Percentiles rank a stretch among this genome's conserved stretches.
Conservation (phyloP, 768 basidiomycete genomes). For the Lactifluus rugatus region DNA sequence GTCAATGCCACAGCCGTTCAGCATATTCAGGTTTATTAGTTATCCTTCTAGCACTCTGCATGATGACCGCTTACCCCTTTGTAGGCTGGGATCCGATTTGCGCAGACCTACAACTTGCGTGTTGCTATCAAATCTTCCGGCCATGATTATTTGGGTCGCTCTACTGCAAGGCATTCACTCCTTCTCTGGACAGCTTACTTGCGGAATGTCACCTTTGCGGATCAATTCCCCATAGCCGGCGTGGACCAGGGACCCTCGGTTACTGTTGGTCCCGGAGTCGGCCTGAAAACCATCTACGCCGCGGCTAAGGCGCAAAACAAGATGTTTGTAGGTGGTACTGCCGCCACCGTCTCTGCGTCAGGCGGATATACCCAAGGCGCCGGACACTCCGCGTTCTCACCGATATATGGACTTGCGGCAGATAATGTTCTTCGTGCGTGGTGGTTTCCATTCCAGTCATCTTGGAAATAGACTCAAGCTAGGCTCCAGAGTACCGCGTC, state of each 20-base stretch:
- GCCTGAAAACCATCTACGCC: not conserved
- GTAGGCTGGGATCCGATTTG: not conserved
- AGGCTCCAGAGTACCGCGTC: not conserved
- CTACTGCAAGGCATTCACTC: slow-evolving; percentile 32
- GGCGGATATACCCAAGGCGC: slow-evolving; percentile 24
- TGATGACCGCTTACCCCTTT: not conserved
- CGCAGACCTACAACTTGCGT: not conserved
- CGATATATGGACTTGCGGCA: slow-evolving; percentile 20
- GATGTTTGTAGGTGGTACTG: not conserved
- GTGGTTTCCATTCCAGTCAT: not conserved
- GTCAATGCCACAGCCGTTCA: slow-evolving; percentile 14
- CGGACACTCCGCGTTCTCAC: slow-evolving; percentile 22
- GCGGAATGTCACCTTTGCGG: slow-evolving; percentile 23
- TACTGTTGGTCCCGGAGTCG: no score
- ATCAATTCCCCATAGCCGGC: not conserved
- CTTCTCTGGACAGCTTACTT: slow-evolving; percentile 35
- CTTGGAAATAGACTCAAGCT: not conserved
- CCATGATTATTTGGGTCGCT: not conserved
- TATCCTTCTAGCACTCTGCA: not conserved
- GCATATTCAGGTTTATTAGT: slow-evolving; percentile 6
- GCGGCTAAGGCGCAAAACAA: not conserved
- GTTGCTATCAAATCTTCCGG: no score
- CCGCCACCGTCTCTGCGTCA: slow-evolving; percentile 19
- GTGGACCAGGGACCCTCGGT: slow-evolving; percentile 23
- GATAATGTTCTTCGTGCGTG: slow-evolving; percentile 22